Evolutionary conservation across 345 rosid genomes (phyloP).

Genomic region (Gossypium anomalum): DNA sequence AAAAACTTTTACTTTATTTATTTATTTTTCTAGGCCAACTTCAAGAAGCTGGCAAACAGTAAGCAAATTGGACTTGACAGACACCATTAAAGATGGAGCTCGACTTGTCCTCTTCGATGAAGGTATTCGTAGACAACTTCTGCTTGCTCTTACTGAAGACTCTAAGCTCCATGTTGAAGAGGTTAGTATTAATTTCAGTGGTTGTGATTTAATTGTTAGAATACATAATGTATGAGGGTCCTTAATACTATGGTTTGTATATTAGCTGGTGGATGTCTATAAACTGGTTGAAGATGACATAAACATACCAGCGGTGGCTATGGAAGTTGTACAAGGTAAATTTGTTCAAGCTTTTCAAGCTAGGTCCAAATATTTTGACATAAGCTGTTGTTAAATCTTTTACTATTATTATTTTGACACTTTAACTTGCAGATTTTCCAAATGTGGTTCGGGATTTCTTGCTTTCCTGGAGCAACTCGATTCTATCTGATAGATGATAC

Average conservation of each 20-base stretch:
- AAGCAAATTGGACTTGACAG: constrained; percentile 73
- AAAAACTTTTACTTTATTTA: background rate
- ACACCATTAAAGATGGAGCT: constrained; percentile 91
- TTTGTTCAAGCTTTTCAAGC: background rate
- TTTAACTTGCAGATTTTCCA: constrained; percentile 60
- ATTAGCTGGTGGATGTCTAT: constrained; percentile 84
- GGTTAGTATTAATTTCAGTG: constrained; percentile 33
- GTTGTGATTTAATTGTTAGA: background rate
- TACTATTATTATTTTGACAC: background rate
- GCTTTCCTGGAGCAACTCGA: constrained; percentile 77
- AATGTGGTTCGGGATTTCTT: constrained; percentile 64
- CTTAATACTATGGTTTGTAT: constrained; percentile 15
- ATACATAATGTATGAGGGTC: constrained; percentile 7
- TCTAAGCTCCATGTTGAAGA: constrained; percentile 93
- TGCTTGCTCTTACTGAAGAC: constrained; percentile 89
- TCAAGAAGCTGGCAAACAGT: constrained; percentile 36
- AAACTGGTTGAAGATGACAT: constrained; percentile 77
- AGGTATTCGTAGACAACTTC: constrained; percentile 85
- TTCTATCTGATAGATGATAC: constrained; percentile 53
- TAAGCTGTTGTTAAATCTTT: background rate
- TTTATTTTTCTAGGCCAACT: constrained; percentile 34
- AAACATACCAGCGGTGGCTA: constrained; percentile 67
- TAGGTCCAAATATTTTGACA: background rate
- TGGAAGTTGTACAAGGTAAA: constrained; percentile 72
- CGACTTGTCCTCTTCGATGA: constrained; percentile 80